phyloP scores from a whole-genome alignment of 2,329 filamentous ascomycete genomes.

The Nothophoma quercina region DNA sequence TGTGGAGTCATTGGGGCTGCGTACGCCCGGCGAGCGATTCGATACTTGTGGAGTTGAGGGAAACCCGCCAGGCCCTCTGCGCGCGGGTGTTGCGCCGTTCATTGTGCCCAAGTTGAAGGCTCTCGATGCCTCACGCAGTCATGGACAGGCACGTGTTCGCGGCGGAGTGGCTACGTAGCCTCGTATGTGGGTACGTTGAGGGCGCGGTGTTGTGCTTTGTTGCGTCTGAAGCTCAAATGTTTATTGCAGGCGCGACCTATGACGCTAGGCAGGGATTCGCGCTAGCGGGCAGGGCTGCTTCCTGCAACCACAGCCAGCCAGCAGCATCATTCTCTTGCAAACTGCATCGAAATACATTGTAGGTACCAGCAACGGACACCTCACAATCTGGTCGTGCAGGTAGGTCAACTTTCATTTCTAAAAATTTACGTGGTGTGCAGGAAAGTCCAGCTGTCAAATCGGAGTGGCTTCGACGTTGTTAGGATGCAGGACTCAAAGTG shows the following conservation, averaged over 20 bases:
- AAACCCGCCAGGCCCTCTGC: slow-evolving; percentile 77
- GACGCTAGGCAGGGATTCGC: slow-evolving; percentile 11
- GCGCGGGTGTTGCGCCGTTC: slow-evolving; percentile 75
- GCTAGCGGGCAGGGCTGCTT: neutral
- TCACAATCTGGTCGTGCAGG: neutral
- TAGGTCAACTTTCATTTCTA: neutral
- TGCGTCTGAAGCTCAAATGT: neutral
- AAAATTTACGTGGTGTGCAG: neutral
- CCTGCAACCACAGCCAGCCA: slow-evolving; percentile 2
- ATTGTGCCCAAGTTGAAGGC: slow-evolving; percentile 63
- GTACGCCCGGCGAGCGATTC: slow-evolving; percentile 42
- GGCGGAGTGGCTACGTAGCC: slow-evolving; percentile 1
- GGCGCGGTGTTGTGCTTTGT: slow-evolving; percentile 15
- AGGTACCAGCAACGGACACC: neutral
- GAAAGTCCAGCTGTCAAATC: slow-evolving; percentile 13
- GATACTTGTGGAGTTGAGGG: slow-evolving; percentile 73
- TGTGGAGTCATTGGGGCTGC: slow-evolving; percentile 33
- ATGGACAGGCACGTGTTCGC: neutral
- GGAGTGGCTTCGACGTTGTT: slow-evolving; percentile 2
- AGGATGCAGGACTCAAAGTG: slow-evolving; percentile 29
- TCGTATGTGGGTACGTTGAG: neutral
- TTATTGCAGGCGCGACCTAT: slow-evolving; percentile 6
- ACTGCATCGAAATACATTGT: neutral
- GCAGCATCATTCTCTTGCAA: neutral
- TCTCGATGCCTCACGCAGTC: neutral